phyloP scores from a whole-genome alignment of 1,284 basidiomycete genomes.

The Grifola frondosa region DNA sequence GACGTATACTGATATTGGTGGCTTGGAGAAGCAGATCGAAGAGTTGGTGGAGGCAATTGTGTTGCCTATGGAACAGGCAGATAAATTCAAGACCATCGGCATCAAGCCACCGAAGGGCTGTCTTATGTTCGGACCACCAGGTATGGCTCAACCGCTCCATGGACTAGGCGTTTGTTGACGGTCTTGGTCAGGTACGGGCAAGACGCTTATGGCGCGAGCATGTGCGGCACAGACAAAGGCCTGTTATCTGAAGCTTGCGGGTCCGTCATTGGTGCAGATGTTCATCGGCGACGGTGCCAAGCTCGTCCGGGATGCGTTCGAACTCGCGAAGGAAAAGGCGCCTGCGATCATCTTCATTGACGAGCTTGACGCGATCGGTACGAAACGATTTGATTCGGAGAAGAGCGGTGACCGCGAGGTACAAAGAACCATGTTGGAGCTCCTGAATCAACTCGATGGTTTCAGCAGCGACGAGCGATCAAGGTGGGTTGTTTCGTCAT shows the following conservation, averaged over 20 bases:
- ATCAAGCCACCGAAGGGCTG: constrained; percentile 80
- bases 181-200: constrained; percentile 59
- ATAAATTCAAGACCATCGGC: constrained; percentile 81
- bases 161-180: constrained; percentile 1
- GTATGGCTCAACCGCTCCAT: constrained; percentile 37
- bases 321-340: constrained; percentile 76
- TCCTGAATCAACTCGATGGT: constrained; percentile 79
- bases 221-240: constrained; percentile 83
- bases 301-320: constrained; percentile 76
- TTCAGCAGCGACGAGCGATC: constrained; percentile 91
- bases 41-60: constrained; percentile 82
- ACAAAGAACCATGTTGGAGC: constrained; percentile 79
- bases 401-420: constrained; percentile 81
- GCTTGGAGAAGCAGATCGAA: constrained; percentile 81
- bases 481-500: constrained; percentile 58
- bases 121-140: constrained; percentile 80
- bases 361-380: constrained; percentile 79
- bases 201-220: constrained; percentile 75
- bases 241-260: constrained; percentile 79
- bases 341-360: constrained; percentile 84
- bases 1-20: constrained; percentile 79
- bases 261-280: constrained; percentile 80
- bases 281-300: constrained; percentile 84
- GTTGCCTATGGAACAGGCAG: constrained; percentile 78
- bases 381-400: constrained; percentile 79